These are phyloP conservation scores for Viola odorata DNA, from an alignment of 345 rosid species.

Conservation along the genomic window DNA sequence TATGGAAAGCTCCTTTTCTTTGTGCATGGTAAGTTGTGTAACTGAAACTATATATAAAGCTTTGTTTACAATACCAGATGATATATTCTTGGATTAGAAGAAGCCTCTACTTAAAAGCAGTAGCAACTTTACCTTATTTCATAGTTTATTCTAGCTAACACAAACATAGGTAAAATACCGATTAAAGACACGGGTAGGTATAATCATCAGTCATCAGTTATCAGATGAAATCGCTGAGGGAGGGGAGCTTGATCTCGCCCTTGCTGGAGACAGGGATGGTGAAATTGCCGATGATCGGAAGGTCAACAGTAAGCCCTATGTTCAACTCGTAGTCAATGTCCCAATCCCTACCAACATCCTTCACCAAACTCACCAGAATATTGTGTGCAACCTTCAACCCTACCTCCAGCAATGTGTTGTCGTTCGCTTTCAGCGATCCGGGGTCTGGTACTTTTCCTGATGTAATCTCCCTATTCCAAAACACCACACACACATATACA, in stretches of 20 bases:
- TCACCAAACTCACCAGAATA: slow-evolving; percentile 56
- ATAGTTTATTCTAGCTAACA: not conserved
- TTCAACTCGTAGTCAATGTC: slow-evolving; percentile 78
- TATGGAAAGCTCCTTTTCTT: no score
- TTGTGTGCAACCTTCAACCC: slow-evolving; percentile 65
- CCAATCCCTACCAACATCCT: slow-evolving; percentile 66
- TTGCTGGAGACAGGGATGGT: slow-evolving; percentile 60
- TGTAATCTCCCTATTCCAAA: slow-evolving; percentile 55
- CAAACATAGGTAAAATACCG: not conserved
- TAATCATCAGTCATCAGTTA: no score
- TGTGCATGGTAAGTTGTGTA: no score
- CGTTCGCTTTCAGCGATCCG: slow-evolving; percentile 63
- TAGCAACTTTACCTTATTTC: not conserved
- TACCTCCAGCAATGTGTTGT: slow-evolving; percentile 48
- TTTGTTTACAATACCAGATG: no score
- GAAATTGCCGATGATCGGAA: slow-evolving; percentile 65
- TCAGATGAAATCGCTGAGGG: slow-evolving; percentile 44
- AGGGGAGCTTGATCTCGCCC: slow-evolving; percentile 86
- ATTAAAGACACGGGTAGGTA: not conserved
- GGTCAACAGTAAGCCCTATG: slow-evolving; percentile 59
- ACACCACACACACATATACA: not conserved
- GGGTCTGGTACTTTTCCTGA: slow-evolving; percentile 80
- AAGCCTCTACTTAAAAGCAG: no score
- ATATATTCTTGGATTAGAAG: no score
- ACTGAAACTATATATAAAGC: no score